A percentile compares a stretch with the other conserved stretches of the same genome.
phyloP scores from a whole-genome alignment of 345 rosid genomes.

The Hibiscus mutabilis region DNA sequence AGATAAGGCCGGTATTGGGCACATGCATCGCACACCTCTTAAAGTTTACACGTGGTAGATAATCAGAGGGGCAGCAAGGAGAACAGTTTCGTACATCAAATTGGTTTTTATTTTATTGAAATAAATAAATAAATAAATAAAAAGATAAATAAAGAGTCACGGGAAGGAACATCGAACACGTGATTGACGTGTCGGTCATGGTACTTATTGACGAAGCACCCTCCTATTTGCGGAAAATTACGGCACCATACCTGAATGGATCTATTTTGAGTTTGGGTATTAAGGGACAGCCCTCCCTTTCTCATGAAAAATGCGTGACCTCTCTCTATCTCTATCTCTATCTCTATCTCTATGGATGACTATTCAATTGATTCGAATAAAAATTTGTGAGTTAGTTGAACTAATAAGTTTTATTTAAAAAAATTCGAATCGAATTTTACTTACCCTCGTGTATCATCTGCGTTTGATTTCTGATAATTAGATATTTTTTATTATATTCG shows the following conservation, averaged over 20 bases:
- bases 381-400: no score
- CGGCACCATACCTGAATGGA: neutral
- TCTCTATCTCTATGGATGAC: no score
- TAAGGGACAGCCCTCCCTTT: neutral
- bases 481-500: no score
- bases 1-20: neutral
- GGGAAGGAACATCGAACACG: conserved; percentile 1
- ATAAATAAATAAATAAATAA: neutral
- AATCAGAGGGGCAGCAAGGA: neutral
- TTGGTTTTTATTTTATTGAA: neutral
- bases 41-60: conserved; percentile 10
- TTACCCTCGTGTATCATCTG: no score
- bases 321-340: no score
- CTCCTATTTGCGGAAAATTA: conserved; percentile 5
- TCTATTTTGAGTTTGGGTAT: neutral
- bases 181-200: neutral
- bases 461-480: no score
- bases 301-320: neutral
- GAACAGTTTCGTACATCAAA: neutral
- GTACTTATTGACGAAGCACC: neutral
- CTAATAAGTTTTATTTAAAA: no score
- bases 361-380: no score
- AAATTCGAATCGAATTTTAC: no score
- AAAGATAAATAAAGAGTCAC: neutral
- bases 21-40: neutral